Conservation (phyloP, 345 rosid genomes). For the Camelina sativa region DNA sequence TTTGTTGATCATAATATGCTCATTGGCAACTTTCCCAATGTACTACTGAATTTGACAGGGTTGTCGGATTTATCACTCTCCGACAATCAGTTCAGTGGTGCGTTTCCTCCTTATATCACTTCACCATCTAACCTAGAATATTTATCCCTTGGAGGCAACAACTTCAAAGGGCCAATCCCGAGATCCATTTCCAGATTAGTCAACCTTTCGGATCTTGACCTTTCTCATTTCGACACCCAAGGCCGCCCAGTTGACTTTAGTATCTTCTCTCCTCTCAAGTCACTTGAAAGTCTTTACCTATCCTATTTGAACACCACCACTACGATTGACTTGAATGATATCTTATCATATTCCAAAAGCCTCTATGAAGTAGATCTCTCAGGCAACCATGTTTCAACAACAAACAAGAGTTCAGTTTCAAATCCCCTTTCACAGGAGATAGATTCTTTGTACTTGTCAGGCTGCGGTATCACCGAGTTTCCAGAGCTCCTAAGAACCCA, state of each 20-base stretch:
- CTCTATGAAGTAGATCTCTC: no score
- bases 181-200: background rate
- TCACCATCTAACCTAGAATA: background rate
- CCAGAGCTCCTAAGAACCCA: background rate
- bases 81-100: background rate
- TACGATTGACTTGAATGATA: background rate
- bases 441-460: no score
- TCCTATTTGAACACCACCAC: background rate
- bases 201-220: background rate
- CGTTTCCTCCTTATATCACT: background rate
- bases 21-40: conserved; percentile 6
- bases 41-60: background rate
- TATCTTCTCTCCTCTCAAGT: conserved; percentile 10
- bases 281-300: background rate
- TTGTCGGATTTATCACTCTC: background rate
- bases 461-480: no score
- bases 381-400: no score
- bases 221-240: background rate
- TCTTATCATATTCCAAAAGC: background rate
- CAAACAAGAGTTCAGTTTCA: no score
- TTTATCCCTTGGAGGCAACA: background rate
- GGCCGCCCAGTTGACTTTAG: background rate
- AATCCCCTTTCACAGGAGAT: no score
- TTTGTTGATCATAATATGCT: accelerated
- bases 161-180: background rate